A percentile compares a stretch with the other conserved stretches of the same genome.
Evolutionary conservation across 139 green algal genomes (phyloP).

Genomic region (Trebouxia sp.): DNA sequence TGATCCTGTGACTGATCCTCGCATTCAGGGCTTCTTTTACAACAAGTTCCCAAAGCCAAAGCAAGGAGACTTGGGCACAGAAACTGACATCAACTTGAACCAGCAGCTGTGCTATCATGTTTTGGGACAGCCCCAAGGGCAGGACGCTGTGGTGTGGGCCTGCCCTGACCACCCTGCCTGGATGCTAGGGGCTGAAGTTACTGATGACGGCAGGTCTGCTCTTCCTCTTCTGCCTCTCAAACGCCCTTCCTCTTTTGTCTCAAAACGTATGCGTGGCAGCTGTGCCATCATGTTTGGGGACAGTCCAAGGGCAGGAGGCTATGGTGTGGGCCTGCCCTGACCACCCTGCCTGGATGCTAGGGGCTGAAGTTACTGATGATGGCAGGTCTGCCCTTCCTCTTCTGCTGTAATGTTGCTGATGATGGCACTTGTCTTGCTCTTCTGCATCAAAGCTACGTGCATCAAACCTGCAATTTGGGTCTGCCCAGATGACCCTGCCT

Average conservation of each 20-base stretch:
- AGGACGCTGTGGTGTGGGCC: constrained; percentile 68
- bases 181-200: constrained; percentile 75
- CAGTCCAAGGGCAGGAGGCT: constrained; percentile 66
- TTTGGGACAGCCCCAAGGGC: constrained; percentile 70
- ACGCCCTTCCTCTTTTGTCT: background rate
- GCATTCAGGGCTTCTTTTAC: constrained; percentile 89
- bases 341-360: constrained; percentile 73
- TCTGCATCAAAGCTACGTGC: too few relatives aligned
- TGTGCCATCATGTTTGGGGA: constrained; percentile 88
- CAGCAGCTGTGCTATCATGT: constrained; percentile 88
- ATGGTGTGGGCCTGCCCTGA: constrained; percentile 59
- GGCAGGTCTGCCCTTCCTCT: constrained; percentile 54
- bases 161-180: constrained; percentile 61
- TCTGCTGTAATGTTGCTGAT: background rate
- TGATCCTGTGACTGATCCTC: background rate
- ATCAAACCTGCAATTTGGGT: too few relatives aligned
- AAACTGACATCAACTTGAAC: constrained; percentile 77
- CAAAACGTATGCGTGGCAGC: constrained; percentile 49
- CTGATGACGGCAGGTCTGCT: constrained; percentile 78
- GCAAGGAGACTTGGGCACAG: constrained; percentile 71
- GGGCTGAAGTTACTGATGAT: constrained; percentile 78
- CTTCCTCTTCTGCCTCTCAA: background rate
- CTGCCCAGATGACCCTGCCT: constrained; percentile 58
- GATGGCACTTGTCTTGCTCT: background rate
- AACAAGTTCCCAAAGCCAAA: constrained; percentile 55